These are phyloP conservation scores for Fagopyrum homotropicum DNA, from an alignment of 148 eudicot genomes.

Conservation along the genomic window DNA sequence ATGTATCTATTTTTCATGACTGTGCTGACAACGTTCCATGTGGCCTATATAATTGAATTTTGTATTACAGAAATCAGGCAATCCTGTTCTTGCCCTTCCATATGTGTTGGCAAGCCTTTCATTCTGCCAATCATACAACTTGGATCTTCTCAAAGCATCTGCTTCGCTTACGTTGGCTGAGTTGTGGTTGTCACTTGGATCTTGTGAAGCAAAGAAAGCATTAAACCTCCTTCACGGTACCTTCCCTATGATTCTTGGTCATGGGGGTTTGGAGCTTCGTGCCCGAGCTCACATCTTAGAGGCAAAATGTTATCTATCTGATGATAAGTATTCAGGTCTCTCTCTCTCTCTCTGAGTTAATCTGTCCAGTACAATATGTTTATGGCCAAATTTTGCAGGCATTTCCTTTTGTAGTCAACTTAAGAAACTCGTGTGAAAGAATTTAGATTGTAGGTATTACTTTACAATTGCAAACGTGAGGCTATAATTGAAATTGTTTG, in stretches of 20 bases:
- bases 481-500: background rate
- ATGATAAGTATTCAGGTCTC: constrained; percentile 63
- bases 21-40: background rate
- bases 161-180: constrained; percentile 82
- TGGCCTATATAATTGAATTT: background rate
- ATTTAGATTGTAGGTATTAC: background rate
- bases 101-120: constrained; percentile 92
- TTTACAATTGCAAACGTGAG: background rate
- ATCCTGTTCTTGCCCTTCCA: constrained; percentile 84
- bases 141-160: constrained; percentile 98
- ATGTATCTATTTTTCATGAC: background rate
- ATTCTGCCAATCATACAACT: constrained; percentile 82
- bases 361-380: background rate
- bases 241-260: constrained; percentile 87
- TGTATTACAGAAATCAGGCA: constrained; percentile 70
- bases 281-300: constrained; percentile 83
- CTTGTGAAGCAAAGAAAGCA: constrained; percentile 73
- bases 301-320: constrained; percentile 88
- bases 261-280: constrained; percentile 92
- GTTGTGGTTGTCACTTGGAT: constrained; percentile 84
- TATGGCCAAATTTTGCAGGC: background rate
- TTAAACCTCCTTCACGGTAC: constrained; percentile 61
- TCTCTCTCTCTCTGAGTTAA: background rate
- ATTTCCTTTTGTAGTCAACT: background rate
- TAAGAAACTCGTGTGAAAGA: background rate